These are phyloP conservation scores for Malassezia equina DNA, from an alignment of 1,284 basidiomycete genomes.

Conservation along the genomic window DNA sequence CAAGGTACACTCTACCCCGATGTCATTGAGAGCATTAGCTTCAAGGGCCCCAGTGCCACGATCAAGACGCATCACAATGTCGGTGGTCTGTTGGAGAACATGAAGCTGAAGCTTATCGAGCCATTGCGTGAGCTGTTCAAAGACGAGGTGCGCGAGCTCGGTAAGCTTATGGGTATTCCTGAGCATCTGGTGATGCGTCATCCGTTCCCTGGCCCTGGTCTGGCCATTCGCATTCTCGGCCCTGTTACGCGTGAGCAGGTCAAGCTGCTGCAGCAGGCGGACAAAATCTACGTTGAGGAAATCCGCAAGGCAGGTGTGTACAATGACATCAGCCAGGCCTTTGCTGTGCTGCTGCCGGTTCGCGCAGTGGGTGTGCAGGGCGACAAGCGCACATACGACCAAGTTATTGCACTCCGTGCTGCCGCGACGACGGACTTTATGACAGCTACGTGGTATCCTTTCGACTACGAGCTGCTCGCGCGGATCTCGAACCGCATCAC, in stretches of 20 bases:
- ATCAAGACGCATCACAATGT: slow-evolving; percentile 99
- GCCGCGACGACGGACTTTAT: slow-evolving; percentile 47
- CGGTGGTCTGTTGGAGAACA: slow-evolving; percentile 86
- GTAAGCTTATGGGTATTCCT: slow-evolving; percentile 80
- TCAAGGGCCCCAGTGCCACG: slow-evolving; percentile 96
- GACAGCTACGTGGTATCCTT: slow-evolving; percentile 57
- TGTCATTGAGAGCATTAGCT: slow-evolving; percentile 97
- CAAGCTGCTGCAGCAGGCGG: slow-evolving; percentile 83
- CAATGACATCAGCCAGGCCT: slow-evolving; percentile 90
- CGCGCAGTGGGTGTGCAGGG: slow-evolving; percentile 96
- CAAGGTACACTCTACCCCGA: slow-evolving; percentile 99
- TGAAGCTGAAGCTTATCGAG: slow-evolving; percentile 98
- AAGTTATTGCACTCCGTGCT: slow-evolving; percentile 54
- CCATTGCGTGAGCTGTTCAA: slow-evolving; percentile 96
- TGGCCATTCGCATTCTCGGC: slow-evolving; percentile 97
- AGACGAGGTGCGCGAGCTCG: slow-evolving; percentile 91
- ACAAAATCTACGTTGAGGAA: slow-evolving; percentile 95
- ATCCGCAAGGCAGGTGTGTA: slow-evolving; percentile 85
- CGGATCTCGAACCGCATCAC: slow-evolving; percentile 94
- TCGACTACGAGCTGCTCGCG: slow-evolving; percentile 80
- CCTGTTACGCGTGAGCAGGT: slow-evolving; percentile 89
- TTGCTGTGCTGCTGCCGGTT: slow-evolving; percentile 91
- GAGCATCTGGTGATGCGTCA: slow-evolving; percentile 87
- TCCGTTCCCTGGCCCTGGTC: slow-evolving; percentile 97
- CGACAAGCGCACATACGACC: slow-evolving; percentile 91